Conservation (phyloP, 1,139 yeast genomes). For the Saccharomyces hybrid region DNA sequence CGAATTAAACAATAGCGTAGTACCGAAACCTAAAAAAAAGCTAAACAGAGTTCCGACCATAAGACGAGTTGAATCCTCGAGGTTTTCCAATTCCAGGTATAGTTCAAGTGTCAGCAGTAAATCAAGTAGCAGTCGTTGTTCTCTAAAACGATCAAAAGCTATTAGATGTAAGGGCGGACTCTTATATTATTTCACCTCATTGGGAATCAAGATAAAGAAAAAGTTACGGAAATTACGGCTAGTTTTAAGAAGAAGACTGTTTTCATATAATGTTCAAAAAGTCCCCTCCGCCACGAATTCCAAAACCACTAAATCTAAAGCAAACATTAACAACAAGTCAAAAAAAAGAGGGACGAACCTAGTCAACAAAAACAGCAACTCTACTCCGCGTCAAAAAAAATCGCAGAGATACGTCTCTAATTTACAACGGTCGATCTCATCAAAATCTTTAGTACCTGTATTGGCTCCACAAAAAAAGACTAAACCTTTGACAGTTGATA, state of each 20-base stretch:
- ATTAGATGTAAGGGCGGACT: constrained; percentile 31
- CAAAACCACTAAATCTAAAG: constrained; percentile 3
- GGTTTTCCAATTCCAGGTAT: constrained; percentile 1
- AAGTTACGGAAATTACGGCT: constrained; percentile 16
- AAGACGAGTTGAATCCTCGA: constrained; percentile 7
- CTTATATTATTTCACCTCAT: constrained; percentile 22
- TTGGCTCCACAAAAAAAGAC: constrained; percentile 1
- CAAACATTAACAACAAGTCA: constrained; percentile 3
- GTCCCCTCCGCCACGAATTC: not conserved
- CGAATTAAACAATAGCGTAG: not conserved
- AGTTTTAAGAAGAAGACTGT: constrained; percentile 15
- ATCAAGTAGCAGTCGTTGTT: not conserved
- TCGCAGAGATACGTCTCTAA: constrained; percentile 27
- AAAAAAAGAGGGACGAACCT: constrained; percentile 1
- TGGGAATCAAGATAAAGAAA: constrained; percentile 21
- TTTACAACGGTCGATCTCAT: constrained; percentile 24
- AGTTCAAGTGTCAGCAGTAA: not conserved
- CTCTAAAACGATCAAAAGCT: constrained; percentile 29
- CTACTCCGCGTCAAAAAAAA: constrained; percentile 26
- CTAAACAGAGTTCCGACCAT: constrained; percentile 12
- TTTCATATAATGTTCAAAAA: constrained; percentile 4
- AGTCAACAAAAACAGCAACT: constrained; percentile 9
- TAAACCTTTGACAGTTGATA: not conserved
- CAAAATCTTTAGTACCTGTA: constrained; percentile 18
- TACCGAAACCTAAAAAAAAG: constrained; percentile 1